These are phyloP conservation scores for Boletus edulis DNA, from an alignment of 768 basidiomycete genomes.

Conservation along the genomic window DNA sequence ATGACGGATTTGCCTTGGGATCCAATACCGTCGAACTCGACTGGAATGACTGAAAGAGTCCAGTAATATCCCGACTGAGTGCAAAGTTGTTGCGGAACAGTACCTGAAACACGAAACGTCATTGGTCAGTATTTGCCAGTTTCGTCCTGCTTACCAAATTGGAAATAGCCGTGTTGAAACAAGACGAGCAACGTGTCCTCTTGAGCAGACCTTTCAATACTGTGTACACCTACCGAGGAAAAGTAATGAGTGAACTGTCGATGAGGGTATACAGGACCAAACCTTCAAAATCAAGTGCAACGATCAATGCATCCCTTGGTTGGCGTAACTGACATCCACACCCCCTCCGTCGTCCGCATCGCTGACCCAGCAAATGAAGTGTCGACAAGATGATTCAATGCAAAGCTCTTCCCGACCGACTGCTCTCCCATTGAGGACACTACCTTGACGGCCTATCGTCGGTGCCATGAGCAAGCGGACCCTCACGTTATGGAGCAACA, in stretches of 20 bases:
- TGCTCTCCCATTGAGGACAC: conserved; percentile 71
- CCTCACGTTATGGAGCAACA: background rate
- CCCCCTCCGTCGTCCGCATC: conserved; percentile 64
- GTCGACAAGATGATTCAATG: conserved; percentile 59
- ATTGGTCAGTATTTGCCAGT: background rate
- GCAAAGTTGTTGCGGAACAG: conserved; percentile 67
- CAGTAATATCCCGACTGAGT: conserved; percentile 39
- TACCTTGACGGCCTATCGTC: conserved; percentile 52
- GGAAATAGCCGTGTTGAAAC: conserved; percentile 65
- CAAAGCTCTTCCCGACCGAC: conserved; percentile 60
- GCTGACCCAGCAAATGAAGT: conserved; percentile 66
- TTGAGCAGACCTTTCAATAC: conserved; percentile 52
- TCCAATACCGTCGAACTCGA: conserved; percentile 57
- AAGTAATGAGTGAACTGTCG: background rate
- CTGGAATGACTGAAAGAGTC: conserved; percentile 59
- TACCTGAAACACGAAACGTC: conserved; percentile 36
- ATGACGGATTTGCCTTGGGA: conserved; percentile 52
- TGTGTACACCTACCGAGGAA: background rate
- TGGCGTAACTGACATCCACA: conserved; percentile 67
- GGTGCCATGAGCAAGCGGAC: background rate
- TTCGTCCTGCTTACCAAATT: conserved; percentile 43
- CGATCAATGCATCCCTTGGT: conserved; percentile 51
- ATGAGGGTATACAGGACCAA: background rate
- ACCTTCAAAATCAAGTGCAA: conserved; percentile 68
- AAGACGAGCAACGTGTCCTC: conserved; percentile 63